phyloP scores from a whole-genome alignment of 192 early-diverging fungal species.

The Coemansia sp. region DNA sequence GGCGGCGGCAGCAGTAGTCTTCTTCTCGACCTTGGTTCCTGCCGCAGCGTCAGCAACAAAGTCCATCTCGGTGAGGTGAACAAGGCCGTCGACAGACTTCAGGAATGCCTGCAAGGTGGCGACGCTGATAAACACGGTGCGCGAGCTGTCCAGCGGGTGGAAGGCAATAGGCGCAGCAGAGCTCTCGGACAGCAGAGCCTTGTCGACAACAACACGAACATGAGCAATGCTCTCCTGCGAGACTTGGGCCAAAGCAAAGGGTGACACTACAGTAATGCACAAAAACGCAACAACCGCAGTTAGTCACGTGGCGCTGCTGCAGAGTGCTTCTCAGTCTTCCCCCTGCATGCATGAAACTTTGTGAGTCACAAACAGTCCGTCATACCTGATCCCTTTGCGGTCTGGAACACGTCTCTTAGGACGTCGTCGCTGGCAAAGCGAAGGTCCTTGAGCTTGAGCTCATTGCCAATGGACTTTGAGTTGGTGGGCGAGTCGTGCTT shows the following conservation, averaged over 20 bases:
- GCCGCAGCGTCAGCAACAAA: constrained; percentile 52
- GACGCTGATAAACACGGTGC: constrained; percentile 58
- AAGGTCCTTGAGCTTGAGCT: constrained; percentile 65
- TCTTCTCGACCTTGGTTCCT: constrained; percentile 35
- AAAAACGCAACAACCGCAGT: not conserved
- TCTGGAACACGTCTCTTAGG: constrained; percentile 53
- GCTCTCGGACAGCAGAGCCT: constrained; percentile 53
- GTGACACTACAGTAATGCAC: constrained; percentile 56
- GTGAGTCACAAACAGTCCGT: constrained; percentile 11
- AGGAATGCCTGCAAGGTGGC: constrained; percentile 57
- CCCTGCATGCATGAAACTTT: not conserved
- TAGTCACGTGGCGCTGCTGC: no score
- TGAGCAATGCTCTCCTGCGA: constrained; percentile 51
- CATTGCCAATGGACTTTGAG: constrained; percentile 50
- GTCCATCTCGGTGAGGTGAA: constrained; percentile 54
- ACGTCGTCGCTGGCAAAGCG: constrained; percentile 69
- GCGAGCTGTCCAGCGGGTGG: constrained; percentile 58
- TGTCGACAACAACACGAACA: constrained; percentile 72
- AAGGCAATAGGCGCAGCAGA: constrained; percentile 56
- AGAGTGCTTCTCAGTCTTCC: no score
- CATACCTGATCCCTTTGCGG: constrained; percentile 59
- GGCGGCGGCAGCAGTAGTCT: constrained; percentile 51
- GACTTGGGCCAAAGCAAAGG: constrained; percentile 67
- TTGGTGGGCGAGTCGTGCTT: constrained; percentile 53
- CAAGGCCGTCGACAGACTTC: constrained; percentile 52